These are phyloP conservation scores for Botrytis aclada DNA, from an alignment of 2,329 filamentous ascomycete genomes.

Conservation along the genomic window DNA sequence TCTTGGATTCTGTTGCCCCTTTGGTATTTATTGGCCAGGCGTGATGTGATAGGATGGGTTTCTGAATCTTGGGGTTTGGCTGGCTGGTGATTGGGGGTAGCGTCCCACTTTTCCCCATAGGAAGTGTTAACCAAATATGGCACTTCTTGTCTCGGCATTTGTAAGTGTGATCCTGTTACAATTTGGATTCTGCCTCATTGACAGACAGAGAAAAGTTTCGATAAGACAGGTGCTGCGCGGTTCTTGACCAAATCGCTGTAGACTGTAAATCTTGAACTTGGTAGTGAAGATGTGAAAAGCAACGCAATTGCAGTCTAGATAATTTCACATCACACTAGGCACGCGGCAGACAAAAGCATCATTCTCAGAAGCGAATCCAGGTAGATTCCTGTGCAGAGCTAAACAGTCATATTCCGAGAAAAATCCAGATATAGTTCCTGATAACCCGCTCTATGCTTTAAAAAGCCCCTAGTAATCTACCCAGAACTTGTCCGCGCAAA, in stretches of 20 bases:
- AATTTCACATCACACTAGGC: background rate
- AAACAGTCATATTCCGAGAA: background rate
- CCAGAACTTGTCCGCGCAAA: background rate
- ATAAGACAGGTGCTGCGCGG: no score
- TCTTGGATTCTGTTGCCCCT: background rate
- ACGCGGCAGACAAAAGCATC: background rate
- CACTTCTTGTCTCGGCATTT: no score
- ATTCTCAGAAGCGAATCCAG: background rate
- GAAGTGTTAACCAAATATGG: accelerated
- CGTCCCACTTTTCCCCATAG: no score
- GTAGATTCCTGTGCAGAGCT: no score
- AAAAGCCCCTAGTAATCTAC: background rate
- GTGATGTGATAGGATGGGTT: no score
- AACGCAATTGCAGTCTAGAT: background rate
- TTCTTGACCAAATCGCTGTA: no score
- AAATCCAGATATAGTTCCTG: background rate
- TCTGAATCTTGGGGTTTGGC: no score
- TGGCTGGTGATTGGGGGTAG: no score
- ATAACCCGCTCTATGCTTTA: background rate
- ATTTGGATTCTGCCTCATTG: no score
- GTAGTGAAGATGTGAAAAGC: background rate
- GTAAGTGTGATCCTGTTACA: no score
- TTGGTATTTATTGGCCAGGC: background rate
- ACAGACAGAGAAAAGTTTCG: no score
- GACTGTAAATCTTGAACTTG: background rate